A percentile compares a stretch with the other conserved stretches of the same genome.
Evolutionary conservation across 2,329 filamentous ascomycete species (phyloP).

Genomic region (Pestalotiopsis sp.): DNA sequence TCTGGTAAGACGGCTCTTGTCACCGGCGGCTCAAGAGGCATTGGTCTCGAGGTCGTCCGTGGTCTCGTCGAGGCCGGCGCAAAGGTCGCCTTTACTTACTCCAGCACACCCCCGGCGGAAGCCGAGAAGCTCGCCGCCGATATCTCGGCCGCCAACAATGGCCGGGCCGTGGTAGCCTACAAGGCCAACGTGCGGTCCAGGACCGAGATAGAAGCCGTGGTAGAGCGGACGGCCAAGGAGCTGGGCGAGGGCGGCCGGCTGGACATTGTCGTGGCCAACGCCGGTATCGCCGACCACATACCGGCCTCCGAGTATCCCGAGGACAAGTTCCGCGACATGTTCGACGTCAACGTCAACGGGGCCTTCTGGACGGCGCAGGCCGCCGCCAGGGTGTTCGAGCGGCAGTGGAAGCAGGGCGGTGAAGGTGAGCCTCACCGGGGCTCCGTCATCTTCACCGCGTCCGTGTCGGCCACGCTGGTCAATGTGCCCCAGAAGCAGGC

Average conservation of each 20-base stretch:
- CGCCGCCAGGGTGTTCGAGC: conserved; percentile 39
- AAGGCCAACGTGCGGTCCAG: conserved; percentile 38
- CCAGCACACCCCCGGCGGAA: conserved; percentile 27
- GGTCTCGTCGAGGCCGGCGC: conserved; percentile 31
- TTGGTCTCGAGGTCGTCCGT: conserved; percentile 33
- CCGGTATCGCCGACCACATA: conserved; percentile 39
- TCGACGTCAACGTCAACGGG: conserved; percentile 43
- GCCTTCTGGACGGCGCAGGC: conserved; percentile 46
- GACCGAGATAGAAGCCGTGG: conserved; percentile 30
- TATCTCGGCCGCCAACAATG: conserved; percentile 22
- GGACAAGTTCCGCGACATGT: conserved; percentile 38
- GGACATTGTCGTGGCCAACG: conserved; percentile 45
- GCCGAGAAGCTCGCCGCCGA: conserved; percentile 26
- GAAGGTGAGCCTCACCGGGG: conserved; percentile 27
- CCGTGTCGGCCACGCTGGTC: conserved; percentile 41
- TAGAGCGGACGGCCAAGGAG: conserved; percentile 36
- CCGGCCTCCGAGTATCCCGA: conserved; percentile 42
- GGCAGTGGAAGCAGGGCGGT: conserved; percentile 29
- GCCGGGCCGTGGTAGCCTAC: conserved; percentile 34
- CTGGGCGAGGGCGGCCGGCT: conserved; percentile 35
- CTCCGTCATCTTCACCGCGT: conserved; percentile 43
- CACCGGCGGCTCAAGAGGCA: conserved; percentile 31
- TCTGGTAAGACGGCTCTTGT: conserved; percentile 31
- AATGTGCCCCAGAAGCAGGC: conserved; percentile 43
- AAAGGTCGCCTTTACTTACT: conserved; percentile 34